These are phyloP conservation scores for Starmerella potacharoeniae DNA, from an alignment of 805 yeast genomes.

Conservation along the genomic window DNA sequence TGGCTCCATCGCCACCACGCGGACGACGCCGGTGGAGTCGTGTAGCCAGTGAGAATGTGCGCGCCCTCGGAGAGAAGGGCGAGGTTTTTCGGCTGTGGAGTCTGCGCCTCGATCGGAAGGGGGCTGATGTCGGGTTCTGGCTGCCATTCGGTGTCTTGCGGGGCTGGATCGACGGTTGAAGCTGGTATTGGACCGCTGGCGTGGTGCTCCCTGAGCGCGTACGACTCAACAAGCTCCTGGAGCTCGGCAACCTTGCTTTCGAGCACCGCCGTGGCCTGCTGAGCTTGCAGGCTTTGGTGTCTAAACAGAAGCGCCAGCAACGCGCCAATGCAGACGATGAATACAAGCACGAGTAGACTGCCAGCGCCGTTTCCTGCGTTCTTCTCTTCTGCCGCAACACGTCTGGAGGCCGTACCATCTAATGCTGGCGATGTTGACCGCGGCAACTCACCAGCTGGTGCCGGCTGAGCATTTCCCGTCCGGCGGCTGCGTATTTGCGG, in stretches of 20 bases:
- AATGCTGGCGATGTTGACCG: no score
- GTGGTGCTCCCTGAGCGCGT: neutral
- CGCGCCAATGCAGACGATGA: neutral
- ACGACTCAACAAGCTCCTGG: neutral
- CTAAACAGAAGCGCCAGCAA: neutral
- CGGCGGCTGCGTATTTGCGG: no score
- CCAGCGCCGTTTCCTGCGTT: no score
- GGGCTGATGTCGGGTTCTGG: no score
- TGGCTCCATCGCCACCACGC: conserved; percentile 4
- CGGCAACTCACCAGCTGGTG: no score
- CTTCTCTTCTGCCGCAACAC: no score
- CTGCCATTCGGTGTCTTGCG: no score
- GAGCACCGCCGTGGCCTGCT: neutral
- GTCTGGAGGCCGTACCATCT: no score
- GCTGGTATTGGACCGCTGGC: no score
- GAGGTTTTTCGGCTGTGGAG: neutral
- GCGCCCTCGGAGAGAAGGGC: conserved; percentile 9
- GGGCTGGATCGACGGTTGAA: no score
- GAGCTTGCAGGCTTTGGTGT: neutral
- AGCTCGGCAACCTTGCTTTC: neutral
- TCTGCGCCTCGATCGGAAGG: neutral
- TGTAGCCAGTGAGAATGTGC: conserved; percentile 5
- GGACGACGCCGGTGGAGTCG: conserved; percentile 5
- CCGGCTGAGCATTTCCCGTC: no score
- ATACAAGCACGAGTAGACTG: neutral